These are phyloP conservation scores for Tolypocladium ophioglossoides DNA, from an alignment of 2,329 filamentous ascomycete species.

Conservation along the genomic window DNA sequence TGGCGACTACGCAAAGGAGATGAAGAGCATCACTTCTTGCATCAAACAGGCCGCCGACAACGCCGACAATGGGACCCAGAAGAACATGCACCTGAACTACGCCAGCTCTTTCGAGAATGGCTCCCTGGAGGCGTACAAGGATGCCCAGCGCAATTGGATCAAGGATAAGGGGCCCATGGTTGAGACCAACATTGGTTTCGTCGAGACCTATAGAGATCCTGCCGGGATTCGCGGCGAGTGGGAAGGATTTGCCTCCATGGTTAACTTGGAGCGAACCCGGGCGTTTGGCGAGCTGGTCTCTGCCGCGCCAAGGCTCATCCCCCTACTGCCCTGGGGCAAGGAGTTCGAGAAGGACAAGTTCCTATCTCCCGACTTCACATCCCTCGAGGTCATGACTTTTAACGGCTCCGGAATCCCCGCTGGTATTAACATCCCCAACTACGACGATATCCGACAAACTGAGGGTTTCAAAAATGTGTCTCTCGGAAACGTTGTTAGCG, in stretches of 20 bases:
- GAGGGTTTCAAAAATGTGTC: slow-evolving; percentile 91
- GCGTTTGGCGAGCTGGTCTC: slow-evolving; percentile 81
- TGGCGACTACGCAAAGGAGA: slow-evolving; percentile 63
- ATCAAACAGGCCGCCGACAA: slow-evolving; percentile 59
- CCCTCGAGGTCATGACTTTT: slow-evolving; percentile 82
- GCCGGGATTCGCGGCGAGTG: slow-evolving; percentile 73
- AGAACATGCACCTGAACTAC: slow-evolving; percentile 64
- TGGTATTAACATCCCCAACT: slow-evolving; percentile 60
- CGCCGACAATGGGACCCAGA: slow-evolving; percentile 63
- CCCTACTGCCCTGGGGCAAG: slow-evolving; percentile 75
- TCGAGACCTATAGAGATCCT: slow-evolving; percentile 78
- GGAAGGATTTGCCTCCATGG: slow-evolving; percentile 74
- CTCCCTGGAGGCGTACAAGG: slow-evolving; percentile 67
- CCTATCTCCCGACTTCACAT: slow-evolving; percentile 90
- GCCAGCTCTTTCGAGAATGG: slow-evolving; percentile 64
- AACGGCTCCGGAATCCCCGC: slow-evolving; percentile 52
- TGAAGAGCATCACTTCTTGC: slow-evolving; percentile 57
- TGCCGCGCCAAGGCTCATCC: slow-evolving; percentile 72
- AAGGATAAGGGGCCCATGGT: slow-evolving; percentile 72
- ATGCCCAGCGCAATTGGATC: slow-evolving; percentile 74
- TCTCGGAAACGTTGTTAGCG: slow-evolving; percentile 83
- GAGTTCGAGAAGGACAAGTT: slow-evolving; percentile 97
- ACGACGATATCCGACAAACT: slow-evolving; percentile 68
- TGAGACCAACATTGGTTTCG: slow-evolving; percentile 73
- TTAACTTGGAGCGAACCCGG: slow-evolving; percentile 83